Evolutionary conservation across 1,284 basidiomycete species (phyloP).

Genomic region (Xanthoconium separans): DNA sequence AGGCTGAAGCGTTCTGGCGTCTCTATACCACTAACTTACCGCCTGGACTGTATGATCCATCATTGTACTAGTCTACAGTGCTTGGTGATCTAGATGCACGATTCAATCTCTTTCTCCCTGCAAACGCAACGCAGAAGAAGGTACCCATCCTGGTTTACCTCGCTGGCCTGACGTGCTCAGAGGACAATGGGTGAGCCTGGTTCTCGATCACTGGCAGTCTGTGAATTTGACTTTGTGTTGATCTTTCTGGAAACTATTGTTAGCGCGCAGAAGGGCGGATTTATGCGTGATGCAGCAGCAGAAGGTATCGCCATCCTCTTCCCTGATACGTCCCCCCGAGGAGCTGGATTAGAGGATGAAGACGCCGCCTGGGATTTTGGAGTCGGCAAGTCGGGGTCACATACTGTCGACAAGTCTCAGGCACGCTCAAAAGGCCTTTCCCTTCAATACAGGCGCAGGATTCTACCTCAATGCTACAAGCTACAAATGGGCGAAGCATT

Average conservation of each 20-base stretch:
- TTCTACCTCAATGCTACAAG: constrained; percentile 92
- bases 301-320: constrained; percentile 92
- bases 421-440: constrained; percentile 1
- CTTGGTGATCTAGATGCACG: constrained; percentile 80
- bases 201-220: not conserved
- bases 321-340: constrained; percentile 94
- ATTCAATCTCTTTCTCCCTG: constrained; percentile 92
- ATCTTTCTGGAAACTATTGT: not conserved
- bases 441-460: constrained; percentile 64
- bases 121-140: constrained; percentile 52
- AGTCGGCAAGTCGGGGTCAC: constrained; percentile 46
- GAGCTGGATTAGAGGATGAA: constrained; percentile 88
- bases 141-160: constrained; percentile 90
- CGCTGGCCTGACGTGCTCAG: constrained; percentile 92
- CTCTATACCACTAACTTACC: too few relatives aligned
- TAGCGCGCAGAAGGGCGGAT: constrained; percentile 86
- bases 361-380: constrained; percentile 91
- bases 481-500: constrained; percentile 77
- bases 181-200: constrained; percentile 81
- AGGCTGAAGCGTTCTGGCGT: not conserved
- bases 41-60: not conserved
- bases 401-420: not conserved
- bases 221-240: not conserved
- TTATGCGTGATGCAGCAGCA: constrained; percentile 76
- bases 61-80: constrained; percentile 49